A percentile compares a stretch with the other conserved stretches of the same genome.
These are phyloP conservation scores for Ceriops decandra DNA, from an alignment of 345 rosid genomes.

Conservation along the genomic window DNA sequence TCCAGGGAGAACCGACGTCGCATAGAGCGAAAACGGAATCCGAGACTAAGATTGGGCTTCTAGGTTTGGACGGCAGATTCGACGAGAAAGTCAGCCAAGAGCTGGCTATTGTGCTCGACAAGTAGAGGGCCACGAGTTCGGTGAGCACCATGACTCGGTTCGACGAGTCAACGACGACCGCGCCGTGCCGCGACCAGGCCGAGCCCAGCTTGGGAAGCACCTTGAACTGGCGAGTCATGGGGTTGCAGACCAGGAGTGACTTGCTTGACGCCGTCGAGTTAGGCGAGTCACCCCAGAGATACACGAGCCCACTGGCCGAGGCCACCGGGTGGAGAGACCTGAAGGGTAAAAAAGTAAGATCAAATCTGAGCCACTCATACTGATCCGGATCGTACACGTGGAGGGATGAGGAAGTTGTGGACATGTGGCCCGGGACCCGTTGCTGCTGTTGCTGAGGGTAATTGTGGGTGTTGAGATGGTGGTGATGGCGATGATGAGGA, in stretches of 20 bases:
- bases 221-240: slow-evolving; percentile 59
- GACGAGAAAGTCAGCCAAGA: slow-evolving; percentile 75
- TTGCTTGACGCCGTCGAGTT: slow-evolving; percentile 46
- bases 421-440: neutral
- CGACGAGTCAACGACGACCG: slow-evolving; percentile 67
- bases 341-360: slow-evolving; percentile 74
- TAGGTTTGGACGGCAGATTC: slow-evolving; percentile 78
- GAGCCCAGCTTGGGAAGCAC: slow-evolving; percentile 87
- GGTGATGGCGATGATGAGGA: slow-evolving; percentile 46
- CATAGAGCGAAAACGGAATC: slow-evolving; percentile 67
- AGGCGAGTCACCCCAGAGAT: slow-evolving; percentile 64
- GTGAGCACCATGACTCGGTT: slow-evolving; percentile 79
- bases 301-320: slow-evolving; percentile 65
- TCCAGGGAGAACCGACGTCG: slow-evolving; percentile 89
- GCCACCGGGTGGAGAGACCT: slow-evolving; percentile 71
- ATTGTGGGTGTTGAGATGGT: neutral
- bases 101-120: slow-evolving; percentile 34
- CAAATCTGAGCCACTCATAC: slow-evolving; percentile 60
- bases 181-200: slow-evolving; percentile 91
- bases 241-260: slow-evolving; percentile 80
- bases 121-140: slow-evolving; percentile 73
- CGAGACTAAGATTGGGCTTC: slow-evolving; percentile 65
- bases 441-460: slow-evolving; percentile 10
- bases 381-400: slow-evolving; percentile 65
- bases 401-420: slow-evolving; percentile 28